These are phyloP conservation scores for Pseudocercospora musae DNA, from an alignment of 2,329 filamentous ascomycete genomes.

Conservation along the genomic window DNA sequence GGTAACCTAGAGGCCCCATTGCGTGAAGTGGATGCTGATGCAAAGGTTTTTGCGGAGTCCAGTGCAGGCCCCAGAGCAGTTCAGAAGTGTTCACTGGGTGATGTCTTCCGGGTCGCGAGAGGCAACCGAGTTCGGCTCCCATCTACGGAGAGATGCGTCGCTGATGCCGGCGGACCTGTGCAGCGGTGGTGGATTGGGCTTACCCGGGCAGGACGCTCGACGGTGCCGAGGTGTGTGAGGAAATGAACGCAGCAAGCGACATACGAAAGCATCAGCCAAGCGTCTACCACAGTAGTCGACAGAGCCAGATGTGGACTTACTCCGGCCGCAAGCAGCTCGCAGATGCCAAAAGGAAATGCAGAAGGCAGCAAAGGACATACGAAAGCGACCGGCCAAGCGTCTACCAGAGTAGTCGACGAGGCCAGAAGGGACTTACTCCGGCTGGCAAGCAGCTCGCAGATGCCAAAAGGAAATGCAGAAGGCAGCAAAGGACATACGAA, in stretches of 20 bases:
- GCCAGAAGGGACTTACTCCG: slow-evolving; percentile 6
- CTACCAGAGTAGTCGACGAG: neutral
- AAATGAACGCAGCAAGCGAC: neutral
- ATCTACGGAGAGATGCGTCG: neutral
- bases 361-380: neutral
- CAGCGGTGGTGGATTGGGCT: neutral
- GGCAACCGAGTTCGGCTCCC: neutral
- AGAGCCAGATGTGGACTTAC: neutral
- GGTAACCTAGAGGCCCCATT: neutral
- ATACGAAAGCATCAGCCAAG: neutral
- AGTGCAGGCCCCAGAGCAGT: neutral
- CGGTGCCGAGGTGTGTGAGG: neutral
- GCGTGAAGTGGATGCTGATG: neutral
- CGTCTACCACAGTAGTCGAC: neutral
- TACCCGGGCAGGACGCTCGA: neutral
- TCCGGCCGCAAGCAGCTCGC: neutral
- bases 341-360: neutral
- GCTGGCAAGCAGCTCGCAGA: slow-evolving; percentile 5
- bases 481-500: neutral
- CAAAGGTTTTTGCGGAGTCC: neutral
- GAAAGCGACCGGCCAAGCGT: neutral
- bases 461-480: neutral
- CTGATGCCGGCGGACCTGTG: neutral
- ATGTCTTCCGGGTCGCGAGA: neutral
- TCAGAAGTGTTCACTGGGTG: neutral